Percentiles rank a stretch among this genome's conserved stretches.
phyloP scores from a whole-genome alignment of 2,329 filamentous ascomycete species.

The Colletotrichum scovillei region DNA sequence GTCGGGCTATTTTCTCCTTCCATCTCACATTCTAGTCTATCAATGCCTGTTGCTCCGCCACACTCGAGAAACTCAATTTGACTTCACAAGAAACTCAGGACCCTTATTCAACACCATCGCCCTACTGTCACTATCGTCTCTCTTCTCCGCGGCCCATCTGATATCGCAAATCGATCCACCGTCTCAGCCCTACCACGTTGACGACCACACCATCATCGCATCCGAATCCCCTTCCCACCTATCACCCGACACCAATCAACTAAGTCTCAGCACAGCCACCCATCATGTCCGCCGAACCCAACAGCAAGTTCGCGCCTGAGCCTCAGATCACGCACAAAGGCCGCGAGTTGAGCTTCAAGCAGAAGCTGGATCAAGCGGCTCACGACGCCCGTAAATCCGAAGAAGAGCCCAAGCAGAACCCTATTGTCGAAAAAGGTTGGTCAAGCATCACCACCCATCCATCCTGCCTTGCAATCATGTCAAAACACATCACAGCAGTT shows the following conservation, averaged over 20 bases:
- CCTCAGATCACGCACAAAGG: slow-evolving; percentile 26
- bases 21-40: slow-evolving; percentile 6
- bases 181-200: slow-evolving; percentile 10
- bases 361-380: slow-evolving; percentile 57
- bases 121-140: background rate
- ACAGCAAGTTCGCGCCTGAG: slow-evolving; percentile 26
- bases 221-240: background rate
- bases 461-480: background rate
- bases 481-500: background rate
- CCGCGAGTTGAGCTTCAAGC: slow-evolving; percentile 51
- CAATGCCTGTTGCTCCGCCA: slow-evolving; percentile 21
- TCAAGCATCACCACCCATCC: background rate
- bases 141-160: background rate
- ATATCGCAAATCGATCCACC: background rate
- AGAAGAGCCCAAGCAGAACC: slow-evolving; percentile 43
- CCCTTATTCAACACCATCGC: slow-evolving; percentile 16
- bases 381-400: slow-evolving; percentile 44
- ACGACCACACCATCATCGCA: slow-evolving; percentile 1
- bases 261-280: background rate
- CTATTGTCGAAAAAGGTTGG: slow-evolving; percentile 57
- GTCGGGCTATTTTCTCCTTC: slow-evolving; percentile 13
- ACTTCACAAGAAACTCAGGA: background rate
- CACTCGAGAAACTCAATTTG: slow-evolving; percentile 15
- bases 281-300: slow-evolving; percentile 26
- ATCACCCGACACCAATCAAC: background rate